phyloP scores from a whole-genome alignment of 202 grass and related monocot species.

The Brachypodium distachyon region DNA sequence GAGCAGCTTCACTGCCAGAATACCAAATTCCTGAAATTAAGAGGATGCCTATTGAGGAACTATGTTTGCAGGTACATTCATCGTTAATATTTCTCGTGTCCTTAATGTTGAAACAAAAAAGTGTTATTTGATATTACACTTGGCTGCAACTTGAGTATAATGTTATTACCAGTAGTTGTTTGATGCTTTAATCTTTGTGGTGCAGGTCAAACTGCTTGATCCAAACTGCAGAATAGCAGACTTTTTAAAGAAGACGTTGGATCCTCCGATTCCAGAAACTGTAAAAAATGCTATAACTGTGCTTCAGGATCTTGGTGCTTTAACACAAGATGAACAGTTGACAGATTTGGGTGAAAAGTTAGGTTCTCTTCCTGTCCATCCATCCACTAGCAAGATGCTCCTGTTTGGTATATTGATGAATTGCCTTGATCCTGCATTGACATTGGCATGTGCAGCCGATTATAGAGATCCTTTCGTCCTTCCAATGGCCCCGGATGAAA shows the following conservation, averaged over 20 bases:
- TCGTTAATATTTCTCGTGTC: slow-evolving; percentile 1
- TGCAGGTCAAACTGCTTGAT: slow-evolving; percentile 87
- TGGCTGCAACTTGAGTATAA: background rate
- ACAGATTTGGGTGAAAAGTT: slow-evolving; percentile 82
- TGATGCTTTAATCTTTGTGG: background rate
- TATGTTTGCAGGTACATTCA: slow-evolving; percentile 75
- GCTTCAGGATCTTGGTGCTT: slow-evolving; percentile 79
- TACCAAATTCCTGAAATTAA: slow-evolving; percentile 96
- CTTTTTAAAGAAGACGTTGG: slow-evolving; percentile 89
- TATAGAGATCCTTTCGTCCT: slow-evolving; percentile 79
- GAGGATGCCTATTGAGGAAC: slow-evolving; percentile 95
- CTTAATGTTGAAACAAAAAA: background rate
- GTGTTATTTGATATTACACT: background rate
- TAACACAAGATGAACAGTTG: slow-evolving; percentile 68
- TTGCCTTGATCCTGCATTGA: slow-evolving; percentile 88
- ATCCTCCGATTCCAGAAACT: slow-evolving; percentile 74
- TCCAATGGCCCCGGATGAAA: slow-evolving; percentile 59
- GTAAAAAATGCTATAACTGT: slow-evolving; percentile 66
- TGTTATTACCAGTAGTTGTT: slow-evolving; percentile 15
- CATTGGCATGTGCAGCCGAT: slow-evolving; percentile 75
- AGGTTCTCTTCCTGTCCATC: slow-evolving; percentile 86
- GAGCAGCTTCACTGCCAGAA: slow-evolving; percentile 66
- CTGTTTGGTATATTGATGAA: slow-evolving; percentile 93
- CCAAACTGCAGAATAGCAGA: slow-evolving; percentile 57
- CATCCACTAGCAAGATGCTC: slow-evolving; percentile 94